phyloP scores from a whole-genome alignment of 106 monocot species.

The Amphibolis antarctica region DNA sequence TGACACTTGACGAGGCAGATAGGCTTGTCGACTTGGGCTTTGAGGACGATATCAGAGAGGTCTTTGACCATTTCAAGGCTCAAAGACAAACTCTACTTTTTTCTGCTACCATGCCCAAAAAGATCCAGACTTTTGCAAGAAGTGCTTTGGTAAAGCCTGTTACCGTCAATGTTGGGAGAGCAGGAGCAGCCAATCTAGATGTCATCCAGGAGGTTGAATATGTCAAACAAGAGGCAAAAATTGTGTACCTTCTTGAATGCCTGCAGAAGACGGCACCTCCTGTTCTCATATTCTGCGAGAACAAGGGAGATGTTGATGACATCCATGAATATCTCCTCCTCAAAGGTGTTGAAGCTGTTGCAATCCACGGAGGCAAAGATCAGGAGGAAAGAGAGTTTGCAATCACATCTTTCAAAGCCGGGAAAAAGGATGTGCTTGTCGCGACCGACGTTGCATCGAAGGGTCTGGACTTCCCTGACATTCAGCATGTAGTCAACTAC shows the following conservation, averaged over 20 bases:
- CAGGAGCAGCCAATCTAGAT: constrained; percentile 93
- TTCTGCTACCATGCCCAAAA: constrained; percentile 97
- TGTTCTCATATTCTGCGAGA: constrained; percentile 90
- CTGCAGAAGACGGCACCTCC: constrained; percentile 97
- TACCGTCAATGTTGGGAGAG: constrained; percentile 90
- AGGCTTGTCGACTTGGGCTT: constrained; percentile 91
- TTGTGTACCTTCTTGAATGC: constrained; percentile 94
- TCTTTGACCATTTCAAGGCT: constrained; percentile 94
- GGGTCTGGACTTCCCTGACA: constrained; percentile 91
- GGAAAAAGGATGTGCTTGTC: constrained; percentile 80
- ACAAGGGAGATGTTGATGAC: constrained; percentile 95
- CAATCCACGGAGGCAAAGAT: constrained; percentile 96
- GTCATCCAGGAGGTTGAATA: constrained; percentile 99
- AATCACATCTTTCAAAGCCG: constrained; percentile 69
- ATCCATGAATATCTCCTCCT: constrained; percentile 91
- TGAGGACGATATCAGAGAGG: constrained; percentile 88
- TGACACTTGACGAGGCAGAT: constrained; percentile 95
- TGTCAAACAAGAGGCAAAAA: constrained; percentile 93
- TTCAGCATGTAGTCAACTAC: constrained; percentile 92
- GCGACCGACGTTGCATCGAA: constrained; percentile 97
- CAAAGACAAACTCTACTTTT: constrained; percentile 92
- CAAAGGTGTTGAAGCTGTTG: constrained; percentile 91
- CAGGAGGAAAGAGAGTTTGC: constrained; percentile 92
- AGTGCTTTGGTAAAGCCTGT: constrained; percentile 82
- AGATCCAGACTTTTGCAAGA: constrained; percentile 86